Evolutionary conservation across 2,329 filamentous ascomycete species (phyloP).

Genomic region (Pseudocercospora fijiensis): DNA sequence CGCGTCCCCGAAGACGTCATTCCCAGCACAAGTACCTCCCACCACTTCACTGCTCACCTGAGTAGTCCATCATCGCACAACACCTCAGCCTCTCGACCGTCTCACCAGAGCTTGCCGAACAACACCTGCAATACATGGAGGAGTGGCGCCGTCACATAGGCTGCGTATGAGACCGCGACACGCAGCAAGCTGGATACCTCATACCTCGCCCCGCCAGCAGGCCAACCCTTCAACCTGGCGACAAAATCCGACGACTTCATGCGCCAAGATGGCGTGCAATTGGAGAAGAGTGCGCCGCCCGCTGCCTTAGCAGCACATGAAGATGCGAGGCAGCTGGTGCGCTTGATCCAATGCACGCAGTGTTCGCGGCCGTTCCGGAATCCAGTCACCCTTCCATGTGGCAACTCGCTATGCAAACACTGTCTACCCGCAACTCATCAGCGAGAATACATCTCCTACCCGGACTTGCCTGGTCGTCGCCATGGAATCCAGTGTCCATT

Average conservation of each 20-base stretch:
- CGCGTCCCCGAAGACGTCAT: slow-evolving; percentile 18
- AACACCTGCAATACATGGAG: slow-evolving; percentile 19
- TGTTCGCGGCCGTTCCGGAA: slow-evolving; percentile 68
- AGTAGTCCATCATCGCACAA: slow-evolving; percentile 1
- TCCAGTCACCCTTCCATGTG: slow-evolving; percentile 78
- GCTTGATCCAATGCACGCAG: slow-evolving; percentile 72
- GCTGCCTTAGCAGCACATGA: slow-evolving; percentile 47
- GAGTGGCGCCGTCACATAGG: slow-evolving; percentile 8
- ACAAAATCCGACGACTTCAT: slow-evolving; percentile 83
- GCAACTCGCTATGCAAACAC: slow-evolving; percentile 69
- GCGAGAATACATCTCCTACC: slow-evolving; percentile 74
- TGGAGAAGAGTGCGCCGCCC: slow-evolving; percentile 52
- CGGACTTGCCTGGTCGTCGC: slow-evolving; percentile 63
- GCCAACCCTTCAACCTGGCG: slow-evolving; percentile 22
- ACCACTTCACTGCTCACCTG: neutral
- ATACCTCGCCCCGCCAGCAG: slow-evolving; percentile 17
- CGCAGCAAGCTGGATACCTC: slow-evolving; percentile 19
- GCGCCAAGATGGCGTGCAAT: slow-evolving; percentile 64
- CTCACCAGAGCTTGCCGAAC: neutral
- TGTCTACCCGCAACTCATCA: slow-evolving; percentile 69
- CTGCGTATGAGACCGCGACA: slow-evolving; percentile 20
- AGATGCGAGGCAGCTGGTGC: slow-evolving; percentile 64
- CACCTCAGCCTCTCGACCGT: neutral
- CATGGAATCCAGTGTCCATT: slow-evolving; percentile 76
- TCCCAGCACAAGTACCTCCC: slow-evolving; percentile 2